Base-by-base conservation (phyloP, 73 alveolate species). In the Paramecium tetraurelia region DNA sequence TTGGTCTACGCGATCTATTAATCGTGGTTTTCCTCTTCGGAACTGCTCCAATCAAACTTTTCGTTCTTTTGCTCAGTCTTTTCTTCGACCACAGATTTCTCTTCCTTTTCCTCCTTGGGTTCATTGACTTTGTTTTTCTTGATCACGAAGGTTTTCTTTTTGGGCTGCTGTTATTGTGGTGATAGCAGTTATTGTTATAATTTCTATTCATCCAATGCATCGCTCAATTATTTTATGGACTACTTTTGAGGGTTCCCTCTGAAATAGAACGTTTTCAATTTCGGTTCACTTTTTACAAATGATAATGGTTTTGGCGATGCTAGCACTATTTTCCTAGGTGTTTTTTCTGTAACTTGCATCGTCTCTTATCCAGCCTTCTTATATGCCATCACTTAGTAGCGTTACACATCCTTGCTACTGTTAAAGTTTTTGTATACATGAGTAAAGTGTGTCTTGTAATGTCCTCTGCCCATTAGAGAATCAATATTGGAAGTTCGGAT, bases 381-480 rank as follows among this genome's bases (percentile, higher is more conserved):
- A 36, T 75, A 75, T 29, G 87, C 87, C 87, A 38, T 22, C 20
- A 33, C 24, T 41, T 29, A 41, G 29, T 75, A 75, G 38, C 18
- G 58, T 41, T 75, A 41, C 20, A 75, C 87, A 5, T 38, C 35
- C 29, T 75, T 75, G 36, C 59, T 75, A 75, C 8, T 35, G 18
- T 75, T 21, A 33, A 35, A 12, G 38, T 38, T 29, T 63, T 31
- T 27, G 46, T 63, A 63, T 63, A 63, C 84, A 27, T 63, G 3
- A 63, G 22, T 31, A 14, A 27, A 3, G 84, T 63, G 22, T 75
- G 57, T 36, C 40, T 75, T 16, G 87, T 41, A 12, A 38, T n/a
- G 18, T 75, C 87, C 68, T 75, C 87, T n/a, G 69, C 87, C 87
- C 87, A 75, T 36, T 16, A 38, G 7, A 75, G 46, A 16, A 75